Percentiles rank a stretch among this genome's conserved stretches.
Conservation (phyloP, 208 protist species). For the Trypanosoma melophagium region DNA sequence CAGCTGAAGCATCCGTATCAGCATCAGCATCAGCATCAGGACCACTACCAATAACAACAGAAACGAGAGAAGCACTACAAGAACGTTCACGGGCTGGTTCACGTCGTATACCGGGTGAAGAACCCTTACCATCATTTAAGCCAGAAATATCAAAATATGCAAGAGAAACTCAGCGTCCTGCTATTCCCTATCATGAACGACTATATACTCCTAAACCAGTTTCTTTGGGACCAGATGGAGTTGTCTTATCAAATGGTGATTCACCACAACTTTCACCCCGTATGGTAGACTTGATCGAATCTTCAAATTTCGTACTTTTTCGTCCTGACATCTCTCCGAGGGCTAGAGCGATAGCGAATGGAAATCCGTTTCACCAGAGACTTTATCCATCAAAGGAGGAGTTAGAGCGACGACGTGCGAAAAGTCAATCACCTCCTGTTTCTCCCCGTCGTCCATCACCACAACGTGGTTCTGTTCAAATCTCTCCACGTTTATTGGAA, state of each 20-base stretch:
- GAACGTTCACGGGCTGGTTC: background rate
- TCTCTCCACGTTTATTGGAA: background rate
- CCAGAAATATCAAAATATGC: constrained; percentile 27
- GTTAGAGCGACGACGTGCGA: constrained; percentile 8
- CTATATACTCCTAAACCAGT: constrained; percentile 12
- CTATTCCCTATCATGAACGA: constrained; percentile 22
- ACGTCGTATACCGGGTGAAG: background rate
- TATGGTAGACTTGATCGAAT: constrained; percentile 9
- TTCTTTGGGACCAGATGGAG: background rate
- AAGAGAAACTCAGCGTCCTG: background rate
- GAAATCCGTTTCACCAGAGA: constrained; percentile 7
- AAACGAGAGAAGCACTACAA: background rate
- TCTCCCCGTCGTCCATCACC: constrained; percentile 13
- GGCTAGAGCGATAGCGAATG: constrained; percentile 18
- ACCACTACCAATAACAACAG: background rate
- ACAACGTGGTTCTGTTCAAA: constrained; percentile 12
- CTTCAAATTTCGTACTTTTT: constrained; percentile 6
- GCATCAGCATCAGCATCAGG: background rate
- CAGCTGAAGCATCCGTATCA: background rate
- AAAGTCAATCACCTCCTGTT: background rate
- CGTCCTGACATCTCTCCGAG: constrained; percentile 21
- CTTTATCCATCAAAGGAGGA: constrained; percentile 26
- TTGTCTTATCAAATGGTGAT: background rate
- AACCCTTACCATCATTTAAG: constrained; percentile 18
- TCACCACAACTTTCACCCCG: constrained; percentile 4